These are phyloP conservation scores for Lagenaria siceraria DNA, from an alignment of 306 rosid genomes.

Conservation along the genomic window DNA sequence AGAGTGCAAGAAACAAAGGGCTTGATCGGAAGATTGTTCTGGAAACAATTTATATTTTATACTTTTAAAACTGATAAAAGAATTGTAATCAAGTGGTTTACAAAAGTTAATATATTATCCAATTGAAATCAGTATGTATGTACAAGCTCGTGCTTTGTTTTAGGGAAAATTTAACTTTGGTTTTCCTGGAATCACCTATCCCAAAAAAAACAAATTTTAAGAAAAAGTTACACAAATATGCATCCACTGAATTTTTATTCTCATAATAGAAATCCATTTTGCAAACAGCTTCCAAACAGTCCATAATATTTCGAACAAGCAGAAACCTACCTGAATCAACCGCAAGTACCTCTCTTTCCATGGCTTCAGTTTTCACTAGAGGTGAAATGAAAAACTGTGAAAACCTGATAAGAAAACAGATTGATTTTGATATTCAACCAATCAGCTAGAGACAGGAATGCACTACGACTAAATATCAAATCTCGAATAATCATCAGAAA, in stretches of 20 bases:
- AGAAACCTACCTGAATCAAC: slow-evolving; percentile 72
- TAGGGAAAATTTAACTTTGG: background rate
- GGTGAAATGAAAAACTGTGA: slow-evolving; percentile 96
- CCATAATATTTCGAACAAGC: background rate
- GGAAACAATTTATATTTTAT: background rate
- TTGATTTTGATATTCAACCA: background rate
- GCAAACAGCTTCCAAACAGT: background rate
- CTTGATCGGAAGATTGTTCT: background rate
- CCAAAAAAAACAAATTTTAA: background rate
- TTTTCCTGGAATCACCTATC: background rate
- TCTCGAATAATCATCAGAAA: background rate
- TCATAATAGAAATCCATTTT: background rate
- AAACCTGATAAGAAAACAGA: slow-evolving; percentile 42
- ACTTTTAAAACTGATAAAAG: background rate
- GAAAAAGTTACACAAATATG: background rate
- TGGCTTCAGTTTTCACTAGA: slow-evolving; percentile 77
- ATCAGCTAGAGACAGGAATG: background rate
- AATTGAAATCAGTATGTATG: background rate
- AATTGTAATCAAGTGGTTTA: background rate
- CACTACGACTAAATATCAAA: background rate
- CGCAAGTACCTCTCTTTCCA: slow-evolving; percentile 95
- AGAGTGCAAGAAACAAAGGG: slow-evolving; percentile 3
- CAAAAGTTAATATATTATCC: background rate
- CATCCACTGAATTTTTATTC: background rate
- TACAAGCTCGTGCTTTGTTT: background rate